These are phyloP conservation scores for Strobilomyces echinocephalus DNA, from an alignment of 768 basidiomycete genomes.

Conservation along the genomic window DNA sequence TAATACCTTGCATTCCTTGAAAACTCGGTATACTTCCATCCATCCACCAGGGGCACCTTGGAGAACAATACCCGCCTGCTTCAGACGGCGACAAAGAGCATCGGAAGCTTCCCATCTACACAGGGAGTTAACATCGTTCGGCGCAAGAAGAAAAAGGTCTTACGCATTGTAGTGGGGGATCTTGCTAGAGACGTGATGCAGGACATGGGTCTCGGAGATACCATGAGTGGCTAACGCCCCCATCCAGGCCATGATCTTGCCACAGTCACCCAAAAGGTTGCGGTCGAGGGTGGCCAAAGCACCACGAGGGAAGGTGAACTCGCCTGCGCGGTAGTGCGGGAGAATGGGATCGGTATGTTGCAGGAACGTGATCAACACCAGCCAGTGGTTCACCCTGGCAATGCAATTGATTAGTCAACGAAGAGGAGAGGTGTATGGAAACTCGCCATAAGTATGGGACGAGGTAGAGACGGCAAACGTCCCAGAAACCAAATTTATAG, in stretches of 20 bases:
- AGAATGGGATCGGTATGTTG: slow-evolving; percentile 96
- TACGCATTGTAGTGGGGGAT: slow-evolving; percentile 92
- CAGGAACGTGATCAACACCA: slow-evolving; percentile 93
- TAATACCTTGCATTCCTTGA: slow-evolving; percentile 67
- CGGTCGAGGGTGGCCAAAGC: slow-evolving; percentile 91
- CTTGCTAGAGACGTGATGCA: slow-evolving; percentile 90
- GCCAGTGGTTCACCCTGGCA: slow-evolving; percentile 86
- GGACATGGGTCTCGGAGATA: slow-evolving; percentile 90
- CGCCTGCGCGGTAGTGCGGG: slow-evolving; percentile 85
- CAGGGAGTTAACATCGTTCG: not conserved
- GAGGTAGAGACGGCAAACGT: slow-evolving; percentile 75
- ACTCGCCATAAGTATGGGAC: slow-evolving; percentile 52
- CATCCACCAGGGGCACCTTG: slow-evolving; percentile 74
- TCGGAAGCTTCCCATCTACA: slow-evolving; percentile 83
- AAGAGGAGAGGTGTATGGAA: not conserved
- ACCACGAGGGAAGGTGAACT: slow-evolving; percentile 92
- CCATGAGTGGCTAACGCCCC: slow-evolving; percentile 84
- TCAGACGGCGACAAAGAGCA: slow-evolving; percentile 73
- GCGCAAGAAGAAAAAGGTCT: slow-evolving; percentile 12
- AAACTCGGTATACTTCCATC: slow-evolving; percentile 75
- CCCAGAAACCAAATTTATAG: slow-evolving; percentile 58
- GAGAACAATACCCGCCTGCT: slow-evolving; percentile 53
- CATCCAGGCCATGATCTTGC: slow-evolving; percentile 77
- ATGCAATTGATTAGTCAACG: not conserved
- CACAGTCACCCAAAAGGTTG: slow-evolving; percentile 70